Evolutionary conservation across 352 stramenopile species (phyloP).

Genomic region (Phytopythium aichiense): DNA sequence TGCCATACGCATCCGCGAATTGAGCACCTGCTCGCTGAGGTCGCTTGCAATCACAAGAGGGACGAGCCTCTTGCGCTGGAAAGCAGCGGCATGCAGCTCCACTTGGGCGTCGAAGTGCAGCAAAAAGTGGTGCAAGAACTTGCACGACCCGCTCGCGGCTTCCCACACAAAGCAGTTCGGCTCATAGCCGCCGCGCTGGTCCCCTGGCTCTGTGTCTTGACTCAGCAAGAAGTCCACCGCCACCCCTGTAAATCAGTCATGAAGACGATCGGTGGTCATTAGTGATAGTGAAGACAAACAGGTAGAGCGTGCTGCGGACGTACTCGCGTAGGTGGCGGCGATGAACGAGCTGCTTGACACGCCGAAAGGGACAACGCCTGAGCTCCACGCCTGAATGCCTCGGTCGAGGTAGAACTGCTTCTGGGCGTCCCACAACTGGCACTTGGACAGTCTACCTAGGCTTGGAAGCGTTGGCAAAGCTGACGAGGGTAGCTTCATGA

Average conservation of each 20-base stretch:
- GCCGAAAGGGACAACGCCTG: slow-evolving; percentile 66
- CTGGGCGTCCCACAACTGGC: slow-evolving; percentile 62
- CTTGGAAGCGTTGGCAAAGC: background rate
- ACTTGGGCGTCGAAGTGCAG: slow-evolving; percentile 43
- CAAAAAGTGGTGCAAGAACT: slow-evolving; percentile 73
- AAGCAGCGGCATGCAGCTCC: slow-evolving; percentile 8
- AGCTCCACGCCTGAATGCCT: slow-evolving; percentile 72
- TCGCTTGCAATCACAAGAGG: slow-evolving; percentile 69
- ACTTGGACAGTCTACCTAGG: slow-evolving; percentile 41
- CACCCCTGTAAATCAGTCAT: slow-evolving; percentile 10
- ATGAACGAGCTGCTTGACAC: slow-evolving; percentile 80
- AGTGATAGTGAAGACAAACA: background rate
- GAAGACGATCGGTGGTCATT: background rate
- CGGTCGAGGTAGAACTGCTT: slow-evolving; percentile 80
- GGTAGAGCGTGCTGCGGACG: background rate
- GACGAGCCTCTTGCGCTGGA: slow-evolving; percentile 25
- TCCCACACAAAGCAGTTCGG: slow-evolving; percentile 85
- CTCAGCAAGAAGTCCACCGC: slow-evolving; percentile 47
- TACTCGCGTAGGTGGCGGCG: slow-evolving; percentile 56
- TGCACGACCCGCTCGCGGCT: slow-evolving; percentile 76
- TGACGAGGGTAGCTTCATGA: background rate
- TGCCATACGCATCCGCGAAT: slow-evolving; percentile 46
- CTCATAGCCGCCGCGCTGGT: background rate
- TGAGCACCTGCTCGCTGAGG: slow-evolving; percentile 68
- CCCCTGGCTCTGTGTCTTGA: background rate